A percentile compares a stretch with the other conserved stretches of the same genome.
Evolutionary conservation across 805 yeast genomes (phyloP).

Genomic region (Jamesozyma lodderae): DNA sequence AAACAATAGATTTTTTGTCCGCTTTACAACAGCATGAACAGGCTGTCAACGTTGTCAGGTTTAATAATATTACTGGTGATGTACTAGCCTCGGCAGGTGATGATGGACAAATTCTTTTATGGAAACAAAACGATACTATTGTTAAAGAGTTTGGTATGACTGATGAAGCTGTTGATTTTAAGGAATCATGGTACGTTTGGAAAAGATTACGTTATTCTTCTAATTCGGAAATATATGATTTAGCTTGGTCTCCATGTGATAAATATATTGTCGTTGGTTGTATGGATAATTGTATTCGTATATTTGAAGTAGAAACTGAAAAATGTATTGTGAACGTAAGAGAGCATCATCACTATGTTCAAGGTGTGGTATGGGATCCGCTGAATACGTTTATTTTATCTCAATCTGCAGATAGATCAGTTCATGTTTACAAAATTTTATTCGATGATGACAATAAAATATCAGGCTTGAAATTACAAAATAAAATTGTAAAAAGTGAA

Average conservation of each 20-base stretch:
- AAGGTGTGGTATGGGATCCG: slow-evolving; percentile 97
- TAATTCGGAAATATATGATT: slow-evolving; percentile 74
- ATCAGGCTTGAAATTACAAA: slow-evolving; percentile 20
- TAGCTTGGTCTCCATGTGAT: slow-evolving; percentile 88
- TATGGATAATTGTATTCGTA: slow-evolving; percentile 76
- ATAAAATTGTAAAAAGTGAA: slow-evolving; percentile 49
- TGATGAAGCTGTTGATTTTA: slow-evolving; percentile 35
- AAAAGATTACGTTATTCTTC: slow-evolving; percentile 44
- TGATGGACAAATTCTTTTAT: slow-evolving; percentile 79
- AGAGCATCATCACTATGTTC: slow-evolving; percentile 84
- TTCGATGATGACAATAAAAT: slow-evolving; percentile 7
- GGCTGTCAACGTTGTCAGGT: slow-evolving; percentile 87
- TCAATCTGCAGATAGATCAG: slow-evolving; percentile 82
- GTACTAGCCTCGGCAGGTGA: slow-evolving; percentile 87
- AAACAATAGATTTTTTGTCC: slow-evolving; percentile 64
- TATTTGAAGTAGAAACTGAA: slow-evolving; percentile 33
- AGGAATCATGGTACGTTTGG: slow-evolving; percentile 62
- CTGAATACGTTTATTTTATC: slow-evolving; percentile 65
- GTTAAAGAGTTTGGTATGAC: slow-evolving; percentile 31
- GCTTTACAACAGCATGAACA: slow-evolving; percentile 84
- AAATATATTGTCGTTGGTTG: slow-evolving; percentile 75
- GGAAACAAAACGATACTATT: slow-evolving; percentile 54
- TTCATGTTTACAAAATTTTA: slow-evolving; percentile 48
- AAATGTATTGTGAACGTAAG: slow-evolving; percentile 8
- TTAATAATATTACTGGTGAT: slow-evolving; percentile 51